These are phyloP conservation scores for Starmerella davenportii DNA, from an alignment of 805 yeast species.

Conservation along the genomic window DNA sequence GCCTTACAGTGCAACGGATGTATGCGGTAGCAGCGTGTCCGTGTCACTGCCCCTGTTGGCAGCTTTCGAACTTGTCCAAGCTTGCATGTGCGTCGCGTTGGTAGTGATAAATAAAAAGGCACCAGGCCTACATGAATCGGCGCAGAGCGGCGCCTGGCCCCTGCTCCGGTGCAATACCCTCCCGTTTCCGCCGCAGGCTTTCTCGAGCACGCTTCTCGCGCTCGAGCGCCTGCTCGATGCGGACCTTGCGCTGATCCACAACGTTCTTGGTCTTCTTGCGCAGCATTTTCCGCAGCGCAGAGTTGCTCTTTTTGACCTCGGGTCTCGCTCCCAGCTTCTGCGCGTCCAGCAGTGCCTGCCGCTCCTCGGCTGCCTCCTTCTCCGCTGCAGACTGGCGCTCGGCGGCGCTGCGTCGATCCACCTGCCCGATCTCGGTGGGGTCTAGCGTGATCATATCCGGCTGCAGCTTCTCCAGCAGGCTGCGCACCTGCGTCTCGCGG, in stretches of 20 bases:
- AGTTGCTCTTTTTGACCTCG: slow-evolving; percentile 59
- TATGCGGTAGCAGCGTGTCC: too few species aligned
- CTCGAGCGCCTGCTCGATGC: slow-evolving; percentile 55
- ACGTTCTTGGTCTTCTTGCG: slow-evolving; percentile 75
- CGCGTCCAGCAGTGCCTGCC: slow-evolving; percentile 30
- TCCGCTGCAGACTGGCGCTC: slow-evolving; percentile 41
- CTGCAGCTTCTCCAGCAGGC: slow-evolving; percentile 66
- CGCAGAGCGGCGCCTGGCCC: slow-evolving; percentile 17
- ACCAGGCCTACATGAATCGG: slow-evolving; percentile 16
- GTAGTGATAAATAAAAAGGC: too few species aligned
- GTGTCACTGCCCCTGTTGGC: too few species aligned
- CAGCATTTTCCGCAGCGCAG: slow-evolving; percentile 60
- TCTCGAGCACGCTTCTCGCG: slow-evolving; percentile 38
- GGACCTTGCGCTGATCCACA: slow-evolving; percentile 64
- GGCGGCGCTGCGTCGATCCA: slow-evolving; percentile 49
- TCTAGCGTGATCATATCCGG: slow-evolving; percentile 87
- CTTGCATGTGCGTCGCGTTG: too few species aligned
- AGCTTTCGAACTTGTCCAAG: too few species aligned
- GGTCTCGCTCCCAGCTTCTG: slow-evolving; percentile 45
- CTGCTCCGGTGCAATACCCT: slow-evolving; percentile 14
- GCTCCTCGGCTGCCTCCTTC: slow-evolving; percentile 26
- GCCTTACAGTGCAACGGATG: too few species aligned
- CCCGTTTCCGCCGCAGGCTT: slow-evolving; percentile 5
- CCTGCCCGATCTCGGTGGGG: slow-evolving; percentile 71
- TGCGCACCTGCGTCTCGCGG: slow-evolving; percentile 78